phyloP scores from a whole-genome alignment of 1,139 yeast species.

The Diutina neorugosa region DNA sequence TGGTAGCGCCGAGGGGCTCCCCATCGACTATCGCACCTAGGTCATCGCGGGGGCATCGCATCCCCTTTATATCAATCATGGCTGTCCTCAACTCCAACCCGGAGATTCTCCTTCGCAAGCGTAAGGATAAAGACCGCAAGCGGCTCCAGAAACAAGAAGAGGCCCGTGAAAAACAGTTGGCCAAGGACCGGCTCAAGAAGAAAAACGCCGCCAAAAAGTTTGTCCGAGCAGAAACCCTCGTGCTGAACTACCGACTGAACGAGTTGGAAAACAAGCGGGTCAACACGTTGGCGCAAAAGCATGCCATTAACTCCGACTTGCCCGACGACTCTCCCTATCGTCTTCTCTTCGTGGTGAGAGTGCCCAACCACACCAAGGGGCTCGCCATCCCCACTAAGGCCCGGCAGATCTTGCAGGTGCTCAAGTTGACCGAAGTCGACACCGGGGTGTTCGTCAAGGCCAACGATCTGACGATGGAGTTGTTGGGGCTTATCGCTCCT shows the following conservation, averaged over 20 bases:
- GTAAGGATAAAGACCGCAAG: constrained; percentile 65
- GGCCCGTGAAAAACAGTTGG: constrained; percentile 11
- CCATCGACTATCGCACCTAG: not conserved
- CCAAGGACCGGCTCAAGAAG: constrained; percentile 13
- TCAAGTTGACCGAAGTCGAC: constrained; percentile 47
- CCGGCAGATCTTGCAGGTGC: constrained; percentile 40
- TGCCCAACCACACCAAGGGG: constrained; percentile 43
- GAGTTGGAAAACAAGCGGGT: constrained; percentile 59
- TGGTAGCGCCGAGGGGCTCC: not conserved
- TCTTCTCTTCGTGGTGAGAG: constrained; percentile 53
- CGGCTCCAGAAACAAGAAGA: constrained; percentile 53
- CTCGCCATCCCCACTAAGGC: constrained; percentile 58
- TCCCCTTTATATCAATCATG: constrained; percentile 14
- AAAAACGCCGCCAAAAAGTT: constrained; percentile 35
- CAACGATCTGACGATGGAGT: constrained; percentile 42
- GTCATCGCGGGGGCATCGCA: not conserved
- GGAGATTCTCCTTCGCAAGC: constrained; percentile 61
- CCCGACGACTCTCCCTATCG: constrained; percentile 12
- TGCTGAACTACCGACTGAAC: constrained; percentile 50
- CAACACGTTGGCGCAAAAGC: constrained; percentile 43
- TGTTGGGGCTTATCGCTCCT: constrained; percentile 57
- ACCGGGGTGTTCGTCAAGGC: constrained; percentile 63
- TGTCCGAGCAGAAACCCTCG: constrained; percentile 61
- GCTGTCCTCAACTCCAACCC: constrained; percentile 58
- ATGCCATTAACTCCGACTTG: constrained; percentile 6